phyloP scores from a whole-genome alignment of 1,284 basidiomycete genomes.

The Cryptococcus sp. region DNA sequence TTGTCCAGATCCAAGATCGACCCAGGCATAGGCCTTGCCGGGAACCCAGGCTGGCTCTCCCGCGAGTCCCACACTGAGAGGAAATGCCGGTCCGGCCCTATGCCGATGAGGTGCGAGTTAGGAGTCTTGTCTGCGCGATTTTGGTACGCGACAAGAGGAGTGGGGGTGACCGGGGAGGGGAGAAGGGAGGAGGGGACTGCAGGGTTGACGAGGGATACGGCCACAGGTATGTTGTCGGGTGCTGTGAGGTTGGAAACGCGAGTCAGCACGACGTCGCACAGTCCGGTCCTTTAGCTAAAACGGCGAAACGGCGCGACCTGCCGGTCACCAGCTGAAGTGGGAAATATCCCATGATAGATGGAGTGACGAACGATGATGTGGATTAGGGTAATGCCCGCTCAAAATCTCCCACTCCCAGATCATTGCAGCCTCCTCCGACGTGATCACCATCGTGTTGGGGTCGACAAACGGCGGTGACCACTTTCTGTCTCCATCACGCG shows the following conservation, averaged over 20 bases:
- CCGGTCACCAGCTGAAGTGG: not conserved
- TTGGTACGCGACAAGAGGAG: constrained; percentile 34
- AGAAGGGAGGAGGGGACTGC: constrained; percentile 57
- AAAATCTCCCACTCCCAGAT: constrained; percentile 93
- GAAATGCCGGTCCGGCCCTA: constrained; percentile 71
- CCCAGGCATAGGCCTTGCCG: constrained; percentile 75
- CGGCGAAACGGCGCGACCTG: not conserved
- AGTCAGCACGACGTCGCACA: not conserved
- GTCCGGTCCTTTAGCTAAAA: not conserved
- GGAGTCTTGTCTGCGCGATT: constrained; percentile 28
- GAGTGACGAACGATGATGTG: constrained; percentile 60
- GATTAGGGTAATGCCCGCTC: constrained; percentile 85
- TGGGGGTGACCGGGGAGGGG: constrained; percentile 33
- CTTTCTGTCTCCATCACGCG: constrained; percentile 50
- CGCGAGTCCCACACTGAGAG: constrained; percentile 60
- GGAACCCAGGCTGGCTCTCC: constrained; percentile 50
- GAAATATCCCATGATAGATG: not conserved
- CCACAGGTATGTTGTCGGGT: constrained; percentile 65
- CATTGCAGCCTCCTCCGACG: constrained; percentile 68
- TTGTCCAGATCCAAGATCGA: constrained; percentile 81
- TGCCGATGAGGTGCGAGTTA: constrained; percentile 54
- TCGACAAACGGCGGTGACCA: constrained; percentile 70
- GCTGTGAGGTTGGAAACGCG: constrained; percentile 51
- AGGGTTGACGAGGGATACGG: constrained; percentile 63
- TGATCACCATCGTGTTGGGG: constrained; percentile 71